Conservation (phyloP, 23 red algal species). For the Gracilaria vermiculophylla region DNA sequence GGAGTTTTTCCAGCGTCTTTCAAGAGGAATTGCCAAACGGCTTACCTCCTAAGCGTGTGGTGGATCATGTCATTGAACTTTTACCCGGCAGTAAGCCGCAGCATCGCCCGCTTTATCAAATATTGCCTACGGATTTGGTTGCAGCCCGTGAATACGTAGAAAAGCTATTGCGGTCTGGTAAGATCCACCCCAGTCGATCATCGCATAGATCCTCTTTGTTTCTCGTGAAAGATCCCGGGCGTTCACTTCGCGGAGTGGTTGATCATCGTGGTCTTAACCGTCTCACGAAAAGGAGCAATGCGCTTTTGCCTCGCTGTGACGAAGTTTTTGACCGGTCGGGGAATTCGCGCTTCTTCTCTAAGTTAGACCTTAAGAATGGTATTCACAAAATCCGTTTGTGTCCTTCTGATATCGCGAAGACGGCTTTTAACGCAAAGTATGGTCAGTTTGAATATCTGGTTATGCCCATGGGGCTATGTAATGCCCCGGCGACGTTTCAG, state of each 20-base stretch:
- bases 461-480: slow-evolving; percentile 7
- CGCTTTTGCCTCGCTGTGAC: neutral
- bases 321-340: neutral
- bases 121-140: neutral
- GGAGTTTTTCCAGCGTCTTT: too few species aligned
- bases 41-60: neutral
- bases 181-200: neutral
- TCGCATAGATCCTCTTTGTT: neutral
- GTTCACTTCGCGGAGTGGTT: neutral
- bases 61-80: neutral
- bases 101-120: slow-evolving; percentile 16
- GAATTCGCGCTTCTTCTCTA: neutral
- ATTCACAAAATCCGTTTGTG: neutral
- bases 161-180: neutral
- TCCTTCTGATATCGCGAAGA: slow-evolving; percentile 9
- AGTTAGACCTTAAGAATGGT: neutral
- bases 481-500: neutral
- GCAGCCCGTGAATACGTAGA: neutral
- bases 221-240: neutral
- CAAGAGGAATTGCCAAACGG: neutral
- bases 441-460: slow-evolving; percentile 18
- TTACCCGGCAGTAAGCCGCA: neutral
- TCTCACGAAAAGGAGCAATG: slow-evolving; percentile 11
- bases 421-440: slow-evolving; percentile 29
- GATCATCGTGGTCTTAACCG: slow-evolving; percentile 18